phyloP scores from a whole-genome alignment of 495 filamentous ascomycete species.

The Ramalina intermedia region DNA sequence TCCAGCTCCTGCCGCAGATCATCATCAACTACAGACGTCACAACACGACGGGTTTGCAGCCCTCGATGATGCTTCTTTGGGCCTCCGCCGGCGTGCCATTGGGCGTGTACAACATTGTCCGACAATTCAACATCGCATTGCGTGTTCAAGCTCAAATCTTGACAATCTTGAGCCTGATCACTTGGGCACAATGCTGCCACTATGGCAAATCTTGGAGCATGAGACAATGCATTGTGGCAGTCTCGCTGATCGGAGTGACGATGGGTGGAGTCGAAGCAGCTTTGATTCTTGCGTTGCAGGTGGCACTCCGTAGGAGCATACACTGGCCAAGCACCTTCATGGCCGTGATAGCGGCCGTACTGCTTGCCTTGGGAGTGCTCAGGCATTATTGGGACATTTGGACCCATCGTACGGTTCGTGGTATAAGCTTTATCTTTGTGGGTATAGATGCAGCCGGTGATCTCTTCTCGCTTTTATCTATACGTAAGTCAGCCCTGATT shows the following conservation, averaged over 20 bases:
- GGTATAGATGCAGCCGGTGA: constrained; percentile 51
- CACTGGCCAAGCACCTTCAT: constrained; percentile 43
- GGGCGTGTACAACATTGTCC: constrained; percentile 50
- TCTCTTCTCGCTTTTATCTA: constrained; percentile 43
- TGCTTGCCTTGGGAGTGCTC: constrained; percentile 41
- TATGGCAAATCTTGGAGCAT: constrained; percentile 33
- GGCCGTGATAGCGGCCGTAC: constrained; percentile 41
- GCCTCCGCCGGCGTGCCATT: constrained; percentile 48
- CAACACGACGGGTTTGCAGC: constrained; percentile 42
- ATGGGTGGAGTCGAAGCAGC: constrained; percentile 38
- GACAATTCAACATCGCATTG: constrained; percentile 45
- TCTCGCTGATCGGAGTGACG: constrained; percentile 23
- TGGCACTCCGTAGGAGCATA: constrained; percentile 21
- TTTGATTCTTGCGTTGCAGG: constrained; percentile 35
- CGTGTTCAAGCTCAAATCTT: constrained; percentile 48
- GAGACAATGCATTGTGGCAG: constrained; percentile 27
- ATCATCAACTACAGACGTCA: constrained; percentile 48
- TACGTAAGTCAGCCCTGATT: constrained; percentile 20
- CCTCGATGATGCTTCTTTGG: constrained; percentile 55
- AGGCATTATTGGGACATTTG: constrained; percentile 48
- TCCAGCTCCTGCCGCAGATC: constrained; percentile 51
- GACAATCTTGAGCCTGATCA: constrained; percentile 43
- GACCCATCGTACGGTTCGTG: constrained; percentile 41
- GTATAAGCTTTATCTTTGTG: constrained; percentile 53
- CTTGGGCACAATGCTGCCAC: constrained; percentile 51